phyloP scores from a whole-genome alignment of 192 early-diverging fungal genomes.

The Gigaspora rosea region DNA sequence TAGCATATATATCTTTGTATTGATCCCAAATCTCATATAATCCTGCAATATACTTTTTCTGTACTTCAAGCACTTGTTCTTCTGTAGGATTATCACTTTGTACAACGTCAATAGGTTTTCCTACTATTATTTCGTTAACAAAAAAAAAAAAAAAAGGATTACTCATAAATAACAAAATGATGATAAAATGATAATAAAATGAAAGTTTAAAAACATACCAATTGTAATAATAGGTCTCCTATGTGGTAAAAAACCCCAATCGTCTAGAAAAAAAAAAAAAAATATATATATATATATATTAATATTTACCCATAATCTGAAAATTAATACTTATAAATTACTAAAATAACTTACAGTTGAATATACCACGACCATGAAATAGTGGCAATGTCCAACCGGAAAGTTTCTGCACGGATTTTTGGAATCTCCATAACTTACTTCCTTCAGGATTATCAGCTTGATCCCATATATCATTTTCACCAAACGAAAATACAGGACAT shows the following conservation, averaged over 20 bases:
- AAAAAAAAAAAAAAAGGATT: conserved; percentile 24
- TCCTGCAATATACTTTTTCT: conserved; percentile 68
- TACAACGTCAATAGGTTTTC: conserved; percentile 63
- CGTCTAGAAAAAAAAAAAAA: conserved; percentile 38
- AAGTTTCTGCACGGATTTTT: conserved; percentile 68
- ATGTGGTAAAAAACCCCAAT: conserved; percentile 54
- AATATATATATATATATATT: background rate
- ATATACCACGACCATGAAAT: conserved; percentile 85
- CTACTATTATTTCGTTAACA: conserved; percentile 41
- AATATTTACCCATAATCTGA: background rate
- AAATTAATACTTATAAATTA: background rate
- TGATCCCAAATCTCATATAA: conserved; percentile 62
- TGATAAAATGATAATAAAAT: background rate
- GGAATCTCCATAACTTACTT: conserved; percentile 65
- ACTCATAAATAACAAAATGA: background rate
- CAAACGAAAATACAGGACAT: conserved; percentile 91
- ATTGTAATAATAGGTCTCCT: conserved; percentile 47
- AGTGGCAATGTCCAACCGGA: conserved; percentile 75
- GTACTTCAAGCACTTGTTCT: conserved; percentile 61
- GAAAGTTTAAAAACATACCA: conserved; percentile 1
- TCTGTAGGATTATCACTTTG: conserved; percentile 57
- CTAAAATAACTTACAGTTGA: conserved; percentile 73
- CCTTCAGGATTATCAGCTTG: conserved; percentile 71
- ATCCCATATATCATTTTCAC: conserved; percentile 90
- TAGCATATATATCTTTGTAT: conserved; percentile 75